Conservation (phyloP, 768 basidiomycete species). For the Lactarius evosmus region DNA sequence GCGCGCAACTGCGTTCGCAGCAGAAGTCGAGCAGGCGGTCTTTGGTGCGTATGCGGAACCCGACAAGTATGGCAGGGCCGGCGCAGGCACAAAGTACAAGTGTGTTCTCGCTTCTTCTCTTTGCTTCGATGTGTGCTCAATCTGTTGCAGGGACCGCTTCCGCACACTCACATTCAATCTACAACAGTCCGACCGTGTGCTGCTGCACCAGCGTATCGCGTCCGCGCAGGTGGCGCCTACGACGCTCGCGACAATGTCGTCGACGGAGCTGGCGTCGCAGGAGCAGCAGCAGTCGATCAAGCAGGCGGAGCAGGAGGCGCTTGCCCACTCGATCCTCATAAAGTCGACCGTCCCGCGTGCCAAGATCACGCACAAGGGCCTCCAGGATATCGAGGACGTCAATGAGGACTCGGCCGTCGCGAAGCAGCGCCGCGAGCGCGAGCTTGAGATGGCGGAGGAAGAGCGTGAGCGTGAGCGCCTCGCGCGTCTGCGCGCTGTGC, state of each 20-base stretch:
- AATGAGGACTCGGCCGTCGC: slow-evolving; percentile 41
- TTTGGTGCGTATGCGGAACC: slow-evolving; percentile 75
- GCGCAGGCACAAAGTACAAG: slow-evolving; percentile 80
- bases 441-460: slow-evolving; percentile 57
- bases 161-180: slow-evolving; percentile 88
- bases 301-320: slow-evolving; percentile 74
- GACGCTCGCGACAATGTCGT: slow-evolving; percentile 80
- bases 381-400: slow-evolving; percentile 84
- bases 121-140: background rate
- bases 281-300: slow-evolving; percentile 81
- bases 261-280: slow-evolving; percentile 85
- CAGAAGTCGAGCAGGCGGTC: slow-evolving; percentile 70
- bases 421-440: slow-evolving; percentile 39
- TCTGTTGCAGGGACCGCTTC: slow-evolving; percentile 69
- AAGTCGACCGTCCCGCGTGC: slow-evolving; percentile 62
- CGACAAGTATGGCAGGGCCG: slow-evolving; percentile 63
- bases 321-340: slow-evolving; percentile 81
- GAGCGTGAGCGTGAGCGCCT: slow-evolving; percentile 68
- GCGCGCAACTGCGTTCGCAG: slow-evolving; percentile 61
- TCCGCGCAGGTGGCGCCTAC: slow-evolving; percentile 60
- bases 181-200: slow-evolving; percentile 73
- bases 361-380: slow-evolving; percentile 90
- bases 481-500: slow-evolving; percentile 49
- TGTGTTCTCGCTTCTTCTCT: slow-evolving; percentile 38
- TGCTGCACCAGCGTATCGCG: slow-evolving; percentile 76